A percentile compares a stretch with the other conserved stretches of the same genome.
Evolutionary conservation across 495 filamentous ascomycete genomes (phyloP).

Genomic region (Apodospora peruviana): DNA sequence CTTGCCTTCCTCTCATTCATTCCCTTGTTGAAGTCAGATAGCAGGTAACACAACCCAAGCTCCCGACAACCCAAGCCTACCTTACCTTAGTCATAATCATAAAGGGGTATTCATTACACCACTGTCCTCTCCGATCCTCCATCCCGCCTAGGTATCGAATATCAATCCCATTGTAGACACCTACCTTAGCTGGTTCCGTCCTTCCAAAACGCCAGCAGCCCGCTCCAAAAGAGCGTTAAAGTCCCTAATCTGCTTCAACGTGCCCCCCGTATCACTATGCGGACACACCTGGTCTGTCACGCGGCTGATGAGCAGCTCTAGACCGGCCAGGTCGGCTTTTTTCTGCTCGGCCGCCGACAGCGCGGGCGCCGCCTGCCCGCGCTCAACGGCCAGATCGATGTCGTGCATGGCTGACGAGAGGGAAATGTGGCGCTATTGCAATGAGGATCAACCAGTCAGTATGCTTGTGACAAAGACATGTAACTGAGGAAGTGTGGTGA

Average conservation of each 20-base stretch:
- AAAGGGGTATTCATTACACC: no score
- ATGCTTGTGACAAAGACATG: neutral
- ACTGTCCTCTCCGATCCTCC: no score
- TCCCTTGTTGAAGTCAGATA: no score
- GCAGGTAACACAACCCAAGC: no score
- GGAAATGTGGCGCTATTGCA: conserved; percentile 40
- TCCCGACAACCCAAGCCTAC: no score
- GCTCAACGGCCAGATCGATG: conserved; percentile 48
- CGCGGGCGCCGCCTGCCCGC: conserved; percentile 35
- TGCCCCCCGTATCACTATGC: conserved; percentile 39
- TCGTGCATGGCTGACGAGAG: conserved; percentile 51
- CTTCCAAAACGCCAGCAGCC: conserved; percentile 43
- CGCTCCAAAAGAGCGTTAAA: conserved; percentile 54
- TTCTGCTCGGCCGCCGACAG: conserved; percentile 32
- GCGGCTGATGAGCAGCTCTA: conserved; percentile 44
- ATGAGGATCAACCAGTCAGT: conserved; percentile 14
- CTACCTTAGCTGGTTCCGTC: no score
- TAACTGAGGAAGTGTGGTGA: neutral
- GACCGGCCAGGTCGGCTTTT: conserved; percentile 34
- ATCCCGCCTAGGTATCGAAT: no score
- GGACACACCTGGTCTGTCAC: conserved; percentile 41
- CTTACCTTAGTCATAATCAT: no score
- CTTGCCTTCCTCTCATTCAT: no score
- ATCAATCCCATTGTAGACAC: no score
- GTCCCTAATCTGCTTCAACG: conserved; percentile 47